Evolutionary conservation across 768 basidiomycete species (phyloP).

Genomic region (Phaeotremella skinneri): DNA sequence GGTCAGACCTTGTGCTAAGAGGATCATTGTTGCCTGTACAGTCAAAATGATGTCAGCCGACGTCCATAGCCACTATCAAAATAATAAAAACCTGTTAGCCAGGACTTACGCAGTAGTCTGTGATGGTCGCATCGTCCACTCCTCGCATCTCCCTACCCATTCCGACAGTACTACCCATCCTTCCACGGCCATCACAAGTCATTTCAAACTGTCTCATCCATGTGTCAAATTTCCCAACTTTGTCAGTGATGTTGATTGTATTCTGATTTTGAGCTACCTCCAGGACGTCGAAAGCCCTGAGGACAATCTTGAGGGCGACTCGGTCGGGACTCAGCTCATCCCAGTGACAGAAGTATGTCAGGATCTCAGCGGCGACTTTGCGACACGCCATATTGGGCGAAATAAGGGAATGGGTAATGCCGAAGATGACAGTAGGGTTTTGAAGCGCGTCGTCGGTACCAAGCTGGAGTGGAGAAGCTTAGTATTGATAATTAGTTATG

Average conservation of each 20-base stretch:
- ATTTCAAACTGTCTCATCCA: constrained; percentile 84
- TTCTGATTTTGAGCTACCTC: constrained; percentile 34
- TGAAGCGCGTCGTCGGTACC: constrained; percentile 71
- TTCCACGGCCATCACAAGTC: constrained; percentile 76
- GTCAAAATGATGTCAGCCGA: constrained; percentile 7
- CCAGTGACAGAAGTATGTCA: constrained; percentile 70
- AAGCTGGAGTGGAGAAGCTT: no score
- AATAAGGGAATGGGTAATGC: constrained; percentile 77
- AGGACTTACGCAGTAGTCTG: constrained; percentile 54
- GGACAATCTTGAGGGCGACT: constrained; percentile 62
- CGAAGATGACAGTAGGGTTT: constrained; percentile 69
- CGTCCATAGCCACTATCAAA: not conserved
- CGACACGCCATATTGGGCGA: constrained; percentile 76
- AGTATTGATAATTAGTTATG: constrained; percentile 14
- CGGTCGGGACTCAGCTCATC: constrained; percentile 57
- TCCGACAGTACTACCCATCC: constrained; percentile 93
- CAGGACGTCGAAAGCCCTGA: constrained; percentile 65
- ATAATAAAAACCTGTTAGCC: not conserved
- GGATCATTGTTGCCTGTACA: constrained; percentile 26
- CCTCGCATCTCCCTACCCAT: constrained; percentile 81
- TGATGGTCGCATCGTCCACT: constrained; percentile 52
- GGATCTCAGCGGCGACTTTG: constrained; percentile 72
- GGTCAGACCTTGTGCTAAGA: constrained; percentile 27
- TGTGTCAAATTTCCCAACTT: constrained; percentile 62
- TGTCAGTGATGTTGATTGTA: constrained; percentile 29